phyloP scores from a whole-genome alignment of 129 eudicot genomes.

The Arctium lappa region DNA sequence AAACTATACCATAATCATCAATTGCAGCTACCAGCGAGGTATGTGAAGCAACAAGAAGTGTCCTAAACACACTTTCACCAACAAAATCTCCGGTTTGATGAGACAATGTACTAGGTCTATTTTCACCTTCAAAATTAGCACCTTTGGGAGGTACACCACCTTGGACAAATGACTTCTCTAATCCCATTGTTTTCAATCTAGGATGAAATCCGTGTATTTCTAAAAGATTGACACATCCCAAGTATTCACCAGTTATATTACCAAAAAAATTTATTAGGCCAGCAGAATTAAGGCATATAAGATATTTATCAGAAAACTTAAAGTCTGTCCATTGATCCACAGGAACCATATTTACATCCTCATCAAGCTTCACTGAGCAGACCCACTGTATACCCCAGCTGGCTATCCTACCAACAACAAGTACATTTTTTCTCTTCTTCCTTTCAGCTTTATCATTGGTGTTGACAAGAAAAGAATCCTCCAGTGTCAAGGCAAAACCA shows the following conservation, averaged over 20 bases:
- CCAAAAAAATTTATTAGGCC: conserved; percentile 55
- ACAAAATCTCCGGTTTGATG: conserved; percentile 16
- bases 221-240: conserved; percentile 49
- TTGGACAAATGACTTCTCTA: conserved; percentile 17
- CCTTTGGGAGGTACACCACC: not conserved
- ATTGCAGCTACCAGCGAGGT: conserved; percentile 62
- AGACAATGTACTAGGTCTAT: not conserved
- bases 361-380: conserved; percentile 66
- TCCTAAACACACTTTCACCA: conserved; percentile 47
- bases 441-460: conserved; percentile 27
- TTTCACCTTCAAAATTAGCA: conserved; percentile 7
- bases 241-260: conserved; percentile 60
- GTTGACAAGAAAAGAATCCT: conserved; percentile 18
- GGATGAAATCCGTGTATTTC: conserved; percentile 30
- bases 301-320: conserved; percentile 57
- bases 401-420: conserved; percentile 60
- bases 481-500: conserved; percentile 57
- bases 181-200: conserved; percentile 9
- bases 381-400: conserved; percentile 79
- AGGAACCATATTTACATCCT: conserved; percentile 37
- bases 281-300: conserved; percentile 65
- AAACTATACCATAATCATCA: conserved; percentile 71
- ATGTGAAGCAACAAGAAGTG: conserved; percentile 65
- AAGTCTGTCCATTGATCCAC: conserved; percentile 74
- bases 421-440: conserved; percentile 26